phyloP scores from a whole-genome alignment of 208 protist species.

The Leishmania aethiopica region DNA sequence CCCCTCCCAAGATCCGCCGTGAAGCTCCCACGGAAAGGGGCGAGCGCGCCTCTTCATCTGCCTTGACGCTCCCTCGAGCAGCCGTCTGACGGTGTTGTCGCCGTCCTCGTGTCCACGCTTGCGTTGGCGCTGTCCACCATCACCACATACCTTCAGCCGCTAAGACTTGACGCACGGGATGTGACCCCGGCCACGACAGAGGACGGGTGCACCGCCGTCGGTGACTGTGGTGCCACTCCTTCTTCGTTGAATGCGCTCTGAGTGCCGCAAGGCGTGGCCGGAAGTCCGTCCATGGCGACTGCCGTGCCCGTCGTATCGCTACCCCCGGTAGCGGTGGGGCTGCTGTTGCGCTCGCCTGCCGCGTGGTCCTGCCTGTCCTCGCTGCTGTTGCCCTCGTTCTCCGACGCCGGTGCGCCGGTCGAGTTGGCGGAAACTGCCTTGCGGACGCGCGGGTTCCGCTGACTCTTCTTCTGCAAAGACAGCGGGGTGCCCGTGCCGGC shows the following conservation, averaged over 20 bases:
- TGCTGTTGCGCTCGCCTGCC: slow-evolving; percentile 11
- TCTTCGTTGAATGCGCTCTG: slow-evolving; percentile 18
- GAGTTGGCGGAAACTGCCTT: background rate
- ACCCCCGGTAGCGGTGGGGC: background rate
- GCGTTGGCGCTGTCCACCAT: background rate
- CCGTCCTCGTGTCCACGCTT: background rate
- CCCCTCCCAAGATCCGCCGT: background rate
- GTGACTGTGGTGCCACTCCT: background rate
- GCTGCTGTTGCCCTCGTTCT: slow-evolving; percentile 1
- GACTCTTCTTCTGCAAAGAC: background rate
- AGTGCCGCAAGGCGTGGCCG: slow-evolving; percentile 9
- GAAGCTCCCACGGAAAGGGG: background rate
- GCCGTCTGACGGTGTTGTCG: background rate
- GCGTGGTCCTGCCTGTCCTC: background rate
- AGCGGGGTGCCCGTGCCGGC: background rate
- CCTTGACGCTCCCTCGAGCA: background rate
- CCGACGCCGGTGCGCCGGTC: no score
- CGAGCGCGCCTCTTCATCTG: background rate
- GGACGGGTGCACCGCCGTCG: background rate
- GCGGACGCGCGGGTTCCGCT: background rate
- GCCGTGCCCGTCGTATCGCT: background rate
- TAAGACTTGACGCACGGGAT: slow-evolving; percentile 9
- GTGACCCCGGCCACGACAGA: background rate
- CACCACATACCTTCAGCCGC: background rate
- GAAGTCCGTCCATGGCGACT: background rate